These are phyloP conservation scores for Dovyalis caffra DNA, from an alignment of 345 rosid genomes.

Conservation along the genomic window DNA sequence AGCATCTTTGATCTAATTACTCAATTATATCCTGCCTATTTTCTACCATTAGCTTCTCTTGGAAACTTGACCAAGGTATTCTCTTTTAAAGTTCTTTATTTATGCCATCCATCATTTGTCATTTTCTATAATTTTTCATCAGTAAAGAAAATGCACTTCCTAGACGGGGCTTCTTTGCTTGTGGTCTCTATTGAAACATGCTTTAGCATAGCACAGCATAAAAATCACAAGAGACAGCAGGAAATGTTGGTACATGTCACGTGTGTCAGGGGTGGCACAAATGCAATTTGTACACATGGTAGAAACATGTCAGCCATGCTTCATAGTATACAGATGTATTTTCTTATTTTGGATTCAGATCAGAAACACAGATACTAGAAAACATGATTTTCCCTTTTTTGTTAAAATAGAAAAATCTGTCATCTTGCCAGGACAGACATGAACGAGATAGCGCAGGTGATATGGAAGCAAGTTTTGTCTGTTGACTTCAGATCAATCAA, in stretches of 20 bases:
- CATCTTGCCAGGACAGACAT: neutral
- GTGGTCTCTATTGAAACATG: too few species aligned
- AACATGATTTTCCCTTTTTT: too few species aligned
- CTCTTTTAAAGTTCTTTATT: constrained; percentile 1
- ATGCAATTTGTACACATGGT: neutral
- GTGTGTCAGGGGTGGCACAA: neutral
- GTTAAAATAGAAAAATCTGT: neutral
- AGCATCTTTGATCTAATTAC: constrained; percentile 93
- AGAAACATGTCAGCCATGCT: neutral
- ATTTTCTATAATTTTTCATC: neutral
- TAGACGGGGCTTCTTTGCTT: neutral
- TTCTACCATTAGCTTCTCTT: constrained; percentile 83
- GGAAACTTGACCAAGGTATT: constrained; percentile 95
- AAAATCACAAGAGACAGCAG: neutral
- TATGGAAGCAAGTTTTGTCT: neutral
- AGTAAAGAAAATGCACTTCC: neutral
- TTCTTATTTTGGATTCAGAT: neutral
- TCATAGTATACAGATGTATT: neutral
- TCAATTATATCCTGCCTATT: constrained; percentile 85
- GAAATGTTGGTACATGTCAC: too few species aligned
- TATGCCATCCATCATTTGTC: neutral
- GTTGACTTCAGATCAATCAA: neutral
- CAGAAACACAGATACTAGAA: too few species aligned
- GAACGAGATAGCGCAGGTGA: neutral
- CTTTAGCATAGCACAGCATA: neutral